These are phyloP conservation scores for Acmispon strigosus DNA, from an alignment of 306 rosid genomes.

Conservation along the genomic window DNA sequence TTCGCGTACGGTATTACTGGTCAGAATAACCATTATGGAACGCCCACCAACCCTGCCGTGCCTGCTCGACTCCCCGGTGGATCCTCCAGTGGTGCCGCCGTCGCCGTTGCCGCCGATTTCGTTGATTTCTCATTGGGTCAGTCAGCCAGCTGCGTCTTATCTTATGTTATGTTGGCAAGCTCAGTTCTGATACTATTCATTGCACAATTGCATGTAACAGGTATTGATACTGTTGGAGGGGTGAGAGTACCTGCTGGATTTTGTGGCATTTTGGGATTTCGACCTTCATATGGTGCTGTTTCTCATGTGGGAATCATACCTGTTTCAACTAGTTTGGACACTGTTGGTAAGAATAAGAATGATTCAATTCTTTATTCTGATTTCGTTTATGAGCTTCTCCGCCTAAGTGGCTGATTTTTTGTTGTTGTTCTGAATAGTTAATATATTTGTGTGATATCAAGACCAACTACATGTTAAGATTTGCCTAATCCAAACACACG, in stretches of 20 bases:
- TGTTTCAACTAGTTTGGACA: slow-evolving; percentile 75
- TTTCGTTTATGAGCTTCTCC: not conserved
- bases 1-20: slow-evolving; percentile 70
- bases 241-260: slow-evolving; percentile 92
- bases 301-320: slow-evolving; percentile 68
- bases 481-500: not conserved
- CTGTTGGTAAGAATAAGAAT: slow-evolving; percentile 75
- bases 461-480: not conserved
- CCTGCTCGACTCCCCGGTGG: slow-evolving; percentile 81
- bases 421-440: not conserved
- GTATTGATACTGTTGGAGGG: slow-evolving; percentile 89
- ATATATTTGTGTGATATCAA: not conserved
- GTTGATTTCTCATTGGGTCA: slow-evolving; percentile 86
- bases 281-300: slow-evolving; percentile 89
- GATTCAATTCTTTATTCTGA: not conserved
- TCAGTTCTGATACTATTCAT: slow-evolving; percentile 35
- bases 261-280: slow-evolving; percentile 91
- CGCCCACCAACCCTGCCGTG: slow-evolving; percentile 81
- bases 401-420: not conserved
- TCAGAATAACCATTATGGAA: slow-evolving; percentile 67
- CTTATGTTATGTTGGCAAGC: too few relatives aligned
- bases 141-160: too few relatives aligned
- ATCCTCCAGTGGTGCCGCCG: slow-evolving; percentile 91
- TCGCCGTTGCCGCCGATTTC: slow-evolving; percentile 83
- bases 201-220: slow-evolving; percentile 33